Base-by-base conservation (phyloP, 164 flowering plant genomes). In the Kingdonia uniflora region DNA sequence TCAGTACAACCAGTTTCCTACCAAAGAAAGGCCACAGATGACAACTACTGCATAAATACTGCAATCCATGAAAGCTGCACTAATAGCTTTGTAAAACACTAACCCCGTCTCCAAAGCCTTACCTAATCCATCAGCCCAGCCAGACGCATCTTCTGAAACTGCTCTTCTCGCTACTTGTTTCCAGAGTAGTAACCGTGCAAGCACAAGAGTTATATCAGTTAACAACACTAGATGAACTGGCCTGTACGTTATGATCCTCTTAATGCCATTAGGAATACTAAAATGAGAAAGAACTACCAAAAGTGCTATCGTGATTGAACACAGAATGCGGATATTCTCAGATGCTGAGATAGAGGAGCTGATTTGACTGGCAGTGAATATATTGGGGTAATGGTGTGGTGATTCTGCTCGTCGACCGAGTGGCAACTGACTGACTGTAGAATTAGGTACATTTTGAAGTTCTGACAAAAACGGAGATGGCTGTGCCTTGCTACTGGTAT, bases 51-150 rank as follows among this genome's bases (percentile, higher is more conserved):
- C 77, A 49, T 79, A 89, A 21, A 85, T 61, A 57, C 87, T 68
- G 64, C 72, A 83, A 67, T 89, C 97, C 80, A 84, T 71, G 64
- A 76, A 72, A 38, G 74, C 54, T 11, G 85, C 77, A 59, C 57
- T 72, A 1, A 68, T 0, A 8, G 74, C 71, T 53, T 68, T 81
- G 65, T 76, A 74, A 66, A 77, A 38, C 56, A 79, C 14, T 60
- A 81, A 47, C 15, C 77, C 80, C 14, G 51, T 20, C 69, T 81
- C 92, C 65, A 85, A 59, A 29, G 74, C 70, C 48, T 64, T 66
- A 14, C 82, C 77, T 0, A 76, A 45, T 48, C 71, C 77, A 29
- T 67, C 76, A 48, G 71, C 68, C 76, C 67, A 64, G 56, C 46
- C 77, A 37, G 55, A 37, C 13, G 40, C 71, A 21, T 62, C 68